These are phyloP conservation scores for Musa beccarii DNA, from an alignment of 176 grass and related monocot genomes.

Conservation along the genomic window DNA sequence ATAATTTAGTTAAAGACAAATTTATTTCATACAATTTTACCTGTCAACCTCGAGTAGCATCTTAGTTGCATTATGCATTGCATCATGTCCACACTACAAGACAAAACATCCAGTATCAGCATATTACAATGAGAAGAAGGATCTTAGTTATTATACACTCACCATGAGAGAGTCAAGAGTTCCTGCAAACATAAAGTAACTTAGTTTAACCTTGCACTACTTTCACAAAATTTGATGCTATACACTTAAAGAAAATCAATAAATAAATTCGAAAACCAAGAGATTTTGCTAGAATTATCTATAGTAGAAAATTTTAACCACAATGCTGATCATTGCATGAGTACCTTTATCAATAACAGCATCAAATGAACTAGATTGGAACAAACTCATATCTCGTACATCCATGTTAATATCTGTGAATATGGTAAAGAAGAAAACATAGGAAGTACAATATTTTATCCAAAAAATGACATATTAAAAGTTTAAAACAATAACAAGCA, in stretches of 20 bases:
- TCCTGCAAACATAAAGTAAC: constrained; percentile 47
- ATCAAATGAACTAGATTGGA: constrained; percentile 65
- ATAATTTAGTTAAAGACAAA: background rate
- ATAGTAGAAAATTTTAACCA: background rate
- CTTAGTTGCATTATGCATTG: constrained; percentile 50
- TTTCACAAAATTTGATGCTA: background rate
- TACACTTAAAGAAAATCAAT: background rate
- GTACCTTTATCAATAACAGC: constrained; percentile 95
- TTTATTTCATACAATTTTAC: constrained; percentile 18
- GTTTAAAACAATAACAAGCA: background rate
- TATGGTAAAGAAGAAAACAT: constrained; percentile 12
- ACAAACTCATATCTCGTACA: constrained; percentile 66
- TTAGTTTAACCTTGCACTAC: constrained; percentile 15
- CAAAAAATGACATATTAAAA: constrained; percentile 8
- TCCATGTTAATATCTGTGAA: constrained; percentile 77
- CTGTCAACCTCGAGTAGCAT: constrained; percentile 78
- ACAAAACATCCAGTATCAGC: constrained; percentile 3
- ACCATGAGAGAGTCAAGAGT: constrained; percentile 96
- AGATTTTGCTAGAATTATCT: background rate
- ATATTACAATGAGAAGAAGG: background rate
- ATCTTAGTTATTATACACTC: constrained; percentile 35
- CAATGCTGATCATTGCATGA: background rate
- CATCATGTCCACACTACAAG: constrained; percentile 67
- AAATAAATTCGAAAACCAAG: background rate
- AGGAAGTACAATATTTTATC: no score